A percentile compares a stretch with the other conserved stretches of the same genome.
Conservation (phyloP, 257 asterid species). For the Primulina tabacum region DNA sequence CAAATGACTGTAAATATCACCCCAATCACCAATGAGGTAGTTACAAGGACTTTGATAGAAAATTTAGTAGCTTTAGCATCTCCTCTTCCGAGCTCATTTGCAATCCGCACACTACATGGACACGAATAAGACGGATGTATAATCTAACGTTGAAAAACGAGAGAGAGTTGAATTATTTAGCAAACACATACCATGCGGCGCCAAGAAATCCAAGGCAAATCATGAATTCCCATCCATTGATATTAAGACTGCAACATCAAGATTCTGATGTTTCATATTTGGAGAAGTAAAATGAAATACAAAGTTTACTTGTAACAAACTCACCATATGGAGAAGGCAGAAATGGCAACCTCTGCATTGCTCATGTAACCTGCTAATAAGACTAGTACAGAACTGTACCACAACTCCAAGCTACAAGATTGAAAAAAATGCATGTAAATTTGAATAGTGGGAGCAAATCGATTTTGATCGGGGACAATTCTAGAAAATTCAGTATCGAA, state of each 20-base stretch:
- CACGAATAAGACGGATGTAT: not conserved
- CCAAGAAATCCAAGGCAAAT: conserved; percentile 57
- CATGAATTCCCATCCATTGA: conserved; percentile 66
- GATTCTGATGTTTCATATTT: not conserved
- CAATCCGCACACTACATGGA: conserved; percentile 51
- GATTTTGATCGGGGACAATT: not conserved
- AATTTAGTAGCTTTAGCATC: conserved; percentile 51
- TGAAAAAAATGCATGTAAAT: too few species aligned
- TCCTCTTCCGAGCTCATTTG: conserved; percentile 76
- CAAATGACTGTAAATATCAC: conserved; percentile 35
- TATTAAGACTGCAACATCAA: conserved; percentile 44
- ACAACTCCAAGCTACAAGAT: conserved; percentile 37
- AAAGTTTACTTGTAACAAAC: not conserved
- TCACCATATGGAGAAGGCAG: conserved; percentile 41
- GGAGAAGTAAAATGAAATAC: not conserved
- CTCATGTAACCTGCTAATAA: conserved; percentile 41
- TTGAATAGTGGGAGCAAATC: not conserved
- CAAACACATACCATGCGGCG: conserved; percentile 46
- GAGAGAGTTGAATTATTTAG: too few species aligned
- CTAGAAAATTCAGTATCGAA: not conserved
- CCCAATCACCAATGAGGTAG: conserved; percentile 48
- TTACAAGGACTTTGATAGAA: conserved; percentile 42
- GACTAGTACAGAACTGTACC: conserved; percentile 45
- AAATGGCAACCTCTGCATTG: conserved; percentile 42
- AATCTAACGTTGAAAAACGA: not conserved